Percentiles rank a stretch among this genome's conserved stretches.
These are phyloP conservation scores for Plasmodium berghei DNA, from an alignment of 169 alveolate genomes.

Conservation along the genomic window DNA sequence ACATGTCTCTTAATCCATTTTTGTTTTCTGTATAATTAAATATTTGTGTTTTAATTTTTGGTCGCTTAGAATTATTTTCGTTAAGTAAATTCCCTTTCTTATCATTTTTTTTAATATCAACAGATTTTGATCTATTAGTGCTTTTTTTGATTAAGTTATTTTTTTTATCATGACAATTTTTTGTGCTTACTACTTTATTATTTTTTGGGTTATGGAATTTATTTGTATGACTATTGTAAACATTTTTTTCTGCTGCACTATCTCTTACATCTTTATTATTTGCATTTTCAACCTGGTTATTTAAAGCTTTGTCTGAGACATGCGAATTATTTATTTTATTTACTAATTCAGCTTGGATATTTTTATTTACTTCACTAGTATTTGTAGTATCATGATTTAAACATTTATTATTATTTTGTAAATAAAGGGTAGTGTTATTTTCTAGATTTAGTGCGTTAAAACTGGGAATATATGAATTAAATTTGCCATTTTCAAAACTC, in stretches of 20 bases:
- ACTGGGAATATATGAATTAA: conserved; percentile 29
- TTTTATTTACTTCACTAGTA: not conserved
- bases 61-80: not conserved
- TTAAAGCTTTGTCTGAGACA: not conserved
- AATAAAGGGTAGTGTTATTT: conserved; percentile 7
- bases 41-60: conserved; percentile 50
- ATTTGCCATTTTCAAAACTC: conserved; percentile 11
- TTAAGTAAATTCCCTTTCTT: not conserved
- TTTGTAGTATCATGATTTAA: not conserved
- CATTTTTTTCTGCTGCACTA: not conserved
- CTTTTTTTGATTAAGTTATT: conserved; percentile 11
- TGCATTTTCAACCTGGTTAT: not conserved
- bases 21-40: conserved; percentile 52
- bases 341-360: too few species aligned
- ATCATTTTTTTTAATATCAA: conserved; percentile 25
- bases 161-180: not conserved
- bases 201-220: not conserved
- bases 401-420: too few species aligned
- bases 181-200: not conserved
- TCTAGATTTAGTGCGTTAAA: conserved; percentile 34
- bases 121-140: conserved; percentile 39
- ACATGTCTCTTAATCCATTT: conserved; percentile 76
- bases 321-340: too few species aligned
- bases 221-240: too few species aligned
- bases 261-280: not conserved